Conservation (phyloP, 2,329 filamentous ascomycete species). For the Exophiala phaeomuriformis region DNA sequence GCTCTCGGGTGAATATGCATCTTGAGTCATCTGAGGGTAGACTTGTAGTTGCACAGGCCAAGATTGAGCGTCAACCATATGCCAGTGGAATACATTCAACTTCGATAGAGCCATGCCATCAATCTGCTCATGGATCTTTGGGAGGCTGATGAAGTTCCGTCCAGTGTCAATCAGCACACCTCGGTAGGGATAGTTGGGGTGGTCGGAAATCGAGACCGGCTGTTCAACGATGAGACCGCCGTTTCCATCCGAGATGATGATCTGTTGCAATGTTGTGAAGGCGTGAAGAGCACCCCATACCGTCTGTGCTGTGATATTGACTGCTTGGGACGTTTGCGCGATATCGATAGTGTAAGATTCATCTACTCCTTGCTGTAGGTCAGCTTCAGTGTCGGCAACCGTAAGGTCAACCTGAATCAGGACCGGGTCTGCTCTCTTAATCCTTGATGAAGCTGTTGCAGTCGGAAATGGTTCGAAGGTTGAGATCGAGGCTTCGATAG, state of each 20-base stretch:
- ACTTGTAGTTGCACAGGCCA: conserved; percentile 47
- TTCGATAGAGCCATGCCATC: conserved; percentile 51
- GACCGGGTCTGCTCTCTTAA: conserved; percentile 15
- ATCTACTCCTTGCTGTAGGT: conserved; percentile 50
- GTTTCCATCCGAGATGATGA: conserved; percentile 44
- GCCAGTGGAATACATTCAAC: conserved; percentile 53
- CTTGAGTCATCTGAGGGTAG: conserved; percentile 48
- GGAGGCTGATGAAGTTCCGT: conserved; percentile 48
- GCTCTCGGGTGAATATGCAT: conserved; percentile 48
- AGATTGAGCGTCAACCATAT: conserved; percentile 50
- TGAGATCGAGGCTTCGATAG: conserved; percentile 46
- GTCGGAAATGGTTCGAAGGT: conserved; percentile 48
- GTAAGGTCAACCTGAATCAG: conserved; percentile 43
- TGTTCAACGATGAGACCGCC: conserved; percentile 46
- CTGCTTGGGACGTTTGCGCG: conserved; percentile 33
- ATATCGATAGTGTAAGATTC: conserved; percentile 50
- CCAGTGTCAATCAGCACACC: conserved; percentile 51
- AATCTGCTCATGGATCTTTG: conserved; percentile 49
- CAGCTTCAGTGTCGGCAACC: conserved; percentile 40
- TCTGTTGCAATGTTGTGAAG: conserved; percentile 52
- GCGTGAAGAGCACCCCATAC: conserved; percentile 51
- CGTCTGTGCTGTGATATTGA: conserved; percentile 45
- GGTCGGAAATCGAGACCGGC: conserved; percentile 46
- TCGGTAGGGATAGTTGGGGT: conserved; percentile 48
- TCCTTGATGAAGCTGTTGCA: conserved; percentile 20